Conservation (phyloP, 2,329 filamentous ascomycete species). For the Botryosphaeria agaves region DNA sequence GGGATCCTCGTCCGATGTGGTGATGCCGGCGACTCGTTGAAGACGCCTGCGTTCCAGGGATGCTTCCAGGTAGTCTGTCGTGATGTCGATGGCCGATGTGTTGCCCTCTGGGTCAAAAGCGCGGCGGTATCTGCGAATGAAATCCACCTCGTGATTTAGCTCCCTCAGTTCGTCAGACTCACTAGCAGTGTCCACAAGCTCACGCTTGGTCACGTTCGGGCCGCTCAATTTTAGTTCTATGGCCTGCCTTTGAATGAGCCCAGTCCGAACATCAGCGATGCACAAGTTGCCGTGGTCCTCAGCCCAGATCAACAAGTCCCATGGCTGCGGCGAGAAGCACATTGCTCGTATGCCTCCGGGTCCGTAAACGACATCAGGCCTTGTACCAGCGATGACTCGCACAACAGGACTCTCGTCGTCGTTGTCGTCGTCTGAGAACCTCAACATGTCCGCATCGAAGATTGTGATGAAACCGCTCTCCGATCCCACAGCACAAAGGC, state of each 20-base stretch:
- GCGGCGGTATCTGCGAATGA: constrained; percentile 24
- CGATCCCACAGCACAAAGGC: constrained; percentile 57
- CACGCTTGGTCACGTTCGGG: too few relatives aligned
- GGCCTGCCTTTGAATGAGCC: constrained; percentile 50
- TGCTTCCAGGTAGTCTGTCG: constrained; percentile 25
- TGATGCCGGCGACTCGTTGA: constrained; percentile 15
- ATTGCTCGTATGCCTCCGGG: constrained; percentile 75
- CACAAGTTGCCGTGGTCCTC: constrained; percentile 69
- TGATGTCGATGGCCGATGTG: constrained; percentile 19
- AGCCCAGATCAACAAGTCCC: constrained; percentile 84
- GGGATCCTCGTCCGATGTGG: constrained; percentile 25
- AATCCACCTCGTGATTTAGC: constrained; percentile 26
- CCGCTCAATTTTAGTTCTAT: constrained; percentile 36
- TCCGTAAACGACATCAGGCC: constrained; percentile 41
- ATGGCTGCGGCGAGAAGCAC: constrained; percentile 78
- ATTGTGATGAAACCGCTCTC: constrained; percentile 68
- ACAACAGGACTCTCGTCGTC: constrained; percentile 46
- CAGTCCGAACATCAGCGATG: constrained; percentile 52
- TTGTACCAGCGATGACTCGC: constrained; percentile 60
- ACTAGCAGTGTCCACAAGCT: not conserved
- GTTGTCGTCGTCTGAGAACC: constrained; percentile 14
- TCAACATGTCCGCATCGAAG: constrained; percentile 40
- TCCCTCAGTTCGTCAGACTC: constrained; percentile 24
- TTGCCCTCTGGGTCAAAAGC: constrained; percentile 19
- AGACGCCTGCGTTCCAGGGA: constrained; percentile 15